These are phyloP conservation scores for Penicillium paxilli DNA, from an alignment of 495 filamentous ascomycete species.

Conservation along the genomic window DNA sequence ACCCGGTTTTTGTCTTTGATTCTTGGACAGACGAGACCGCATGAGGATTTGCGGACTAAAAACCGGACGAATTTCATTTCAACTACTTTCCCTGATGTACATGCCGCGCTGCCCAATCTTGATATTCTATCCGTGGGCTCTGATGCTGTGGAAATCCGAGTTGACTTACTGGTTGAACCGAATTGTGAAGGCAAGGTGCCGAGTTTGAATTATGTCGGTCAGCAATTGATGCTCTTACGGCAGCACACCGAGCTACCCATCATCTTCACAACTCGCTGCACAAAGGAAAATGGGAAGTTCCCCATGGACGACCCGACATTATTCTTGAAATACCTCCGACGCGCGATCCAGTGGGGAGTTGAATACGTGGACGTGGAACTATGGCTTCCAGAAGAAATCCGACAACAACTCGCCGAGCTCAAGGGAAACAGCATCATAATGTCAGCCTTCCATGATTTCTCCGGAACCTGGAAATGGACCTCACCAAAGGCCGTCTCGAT, in stretches of 20 bases:
- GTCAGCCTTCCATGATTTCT: slow-evolving; percentile 85
- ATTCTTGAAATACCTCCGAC: slow-evolving; percentile 73
- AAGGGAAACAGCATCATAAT: slow-evolving; percentile 79
- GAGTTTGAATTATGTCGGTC: slow-evolving; percentile 78
- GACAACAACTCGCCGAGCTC: slow-evolving; percentile 61
- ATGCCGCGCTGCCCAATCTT: slow-evolving; percentile 77
- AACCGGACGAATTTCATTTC: slow-evolving; percentile 79
- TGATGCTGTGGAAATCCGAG: slow-evolving; percentile 80
- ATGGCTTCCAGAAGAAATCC: slow-evolving; percentile 77
- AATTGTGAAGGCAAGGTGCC: slow-evolving; percentile 60
- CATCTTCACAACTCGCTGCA: slow-evolving; percentile 82
- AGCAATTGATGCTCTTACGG: slow-evolving; percentile 78
- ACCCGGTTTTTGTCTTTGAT: slow-evolving; percentile 75
- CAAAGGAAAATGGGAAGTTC: slow-evolving; percentile 75
- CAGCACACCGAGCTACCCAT: slow-evolving; percentile 84
- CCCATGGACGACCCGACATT: slow-evolving; percentile 75
- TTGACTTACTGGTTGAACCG: slow-evolving; percentile 79
- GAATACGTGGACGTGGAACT: slow-evolving; percentile 87
- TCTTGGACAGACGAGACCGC: slow-evolving; percentile 71
- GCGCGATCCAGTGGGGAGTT: slow-evolving; percentile 81
- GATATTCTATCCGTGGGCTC: slow-evolving; percentile 83
- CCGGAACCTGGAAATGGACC: slow-evolving; percentile 78
- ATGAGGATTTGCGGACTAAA: slow-evolving; percentile 73
- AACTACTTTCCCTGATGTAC: slow-evolving; percentile 83
- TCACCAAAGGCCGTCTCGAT: slow-evolving; percentile 65